Evolutionary conservation across 768 basidiomycete genomes (phyloP).

Genomic region (Phylloporus rhodoxanthus): DNA sequence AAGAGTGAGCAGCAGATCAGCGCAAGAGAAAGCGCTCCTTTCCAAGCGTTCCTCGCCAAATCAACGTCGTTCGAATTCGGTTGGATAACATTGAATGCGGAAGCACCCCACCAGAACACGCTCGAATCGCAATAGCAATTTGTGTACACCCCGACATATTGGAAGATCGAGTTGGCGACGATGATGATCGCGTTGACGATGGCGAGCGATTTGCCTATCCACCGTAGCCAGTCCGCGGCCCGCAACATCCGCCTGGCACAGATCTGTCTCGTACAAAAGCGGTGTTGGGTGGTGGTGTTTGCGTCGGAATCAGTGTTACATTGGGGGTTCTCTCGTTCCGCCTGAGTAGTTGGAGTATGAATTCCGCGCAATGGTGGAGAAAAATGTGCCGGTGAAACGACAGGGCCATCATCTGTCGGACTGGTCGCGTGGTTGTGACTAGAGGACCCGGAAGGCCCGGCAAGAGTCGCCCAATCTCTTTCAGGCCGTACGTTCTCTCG

Average conservation of each 20-base stretch:
- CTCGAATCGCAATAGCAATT: conserved; percentile 30
- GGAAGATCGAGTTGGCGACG: conserved; percentile 25
- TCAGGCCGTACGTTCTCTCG: neutral
- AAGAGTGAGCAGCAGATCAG: conserved; percentile 21
- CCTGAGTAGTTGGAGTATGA: neutral
- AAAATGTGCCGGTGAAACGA: neutral
- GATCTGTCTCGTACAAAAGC: neutral
- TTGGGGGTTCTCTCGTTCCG: neutral
- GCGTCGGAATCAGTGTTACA: neutral
- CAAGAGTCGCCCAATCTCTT: too few species aligned
- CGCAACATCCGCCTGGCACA: neutral
- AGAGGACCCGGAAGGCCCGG: too few species aligned
- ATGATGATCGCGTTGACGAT: conserved; percentile 24
- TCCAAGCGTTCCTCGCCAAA: conserved; percentile 24
- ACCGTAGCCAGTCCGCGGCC: conserved; percentile 18
- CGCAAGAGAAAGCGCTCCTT: conserved; percentile 13
- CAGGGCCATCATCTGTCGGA: neutral
- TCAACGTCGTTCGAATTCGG: conserved; percentile 13
- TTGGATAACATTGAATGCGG: conserved; percentile 30
- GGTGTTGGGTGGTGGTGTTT: neutral
- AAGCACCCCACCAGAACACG: conserved; percentile 11
- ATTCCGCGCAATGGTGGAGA: neutral
- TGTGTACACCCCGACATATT: conserved; percentile 24
- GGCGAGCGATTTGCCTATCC: conserved; percentile 26
- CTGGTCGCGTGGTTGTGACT: neutral